Evolutionary conservation across 2,329 filamentous ascomycete genomes (phyloP), one percentile per base, ranked within the genome.

Genomic region (Colletotrichum melonis): DNA sequence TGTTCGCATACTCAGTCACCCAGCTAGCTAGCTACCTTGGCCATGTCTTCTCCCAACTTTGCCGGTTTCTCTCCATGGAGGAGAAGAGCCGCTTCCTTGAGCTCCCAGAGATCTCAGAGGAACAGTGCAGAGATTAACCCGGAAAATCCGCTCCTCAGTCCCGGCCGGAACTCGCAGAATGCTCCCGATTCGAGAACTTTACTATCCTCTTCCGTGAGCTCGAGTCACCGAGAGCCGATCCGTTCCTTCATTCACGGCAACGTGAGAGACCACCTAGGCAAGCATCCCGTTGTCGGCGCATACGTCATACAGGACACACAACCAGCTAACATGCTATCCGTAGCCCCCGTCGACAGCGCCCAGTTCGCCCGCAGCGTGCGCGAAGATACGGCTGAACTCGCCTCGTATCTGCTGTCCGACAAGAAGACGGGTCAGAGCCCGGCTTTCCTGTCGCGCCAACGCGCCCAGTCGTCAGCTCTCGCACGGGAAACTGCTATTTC

Each of bases 341-440:
- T 55, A 63, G 87, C 84, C 52, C 87, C 88, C 22, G 80, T 90
- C 82, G 93, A 96, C 79, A 93, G 90, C 77, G 89, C 91, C 22
- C 90, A 94, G 77, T 94, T 94, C 81, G 93, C 94, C 42, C 91
- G 92, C 72, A 93, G 92, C 76, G 93, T 98, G 54, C 92, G 95
- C 75, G 92, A 97, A 82, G 93, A 97, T 80, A 97, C 95, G 2
- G 94, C 95, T 64, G 94, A 97, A 82, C 87, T 98, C 69, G 95
- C 95, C 56, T 94, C 91, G 22, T 95, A 95, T 80, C 92, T 94
- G 63, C 88, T 98, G 32, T 92, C 92, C 52, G 91, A 93, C 77
- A 88, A 88, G 77, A 83, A 87, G 70, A 81, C 84, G 71, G 81
- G 80, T 38, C 83, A 82, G 56, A 84, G 81, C 73, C 82, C 86